phyloP scores from a whole-genome alignment of 139 green algal species.

The Chlamydomonas incerta region DNA sequence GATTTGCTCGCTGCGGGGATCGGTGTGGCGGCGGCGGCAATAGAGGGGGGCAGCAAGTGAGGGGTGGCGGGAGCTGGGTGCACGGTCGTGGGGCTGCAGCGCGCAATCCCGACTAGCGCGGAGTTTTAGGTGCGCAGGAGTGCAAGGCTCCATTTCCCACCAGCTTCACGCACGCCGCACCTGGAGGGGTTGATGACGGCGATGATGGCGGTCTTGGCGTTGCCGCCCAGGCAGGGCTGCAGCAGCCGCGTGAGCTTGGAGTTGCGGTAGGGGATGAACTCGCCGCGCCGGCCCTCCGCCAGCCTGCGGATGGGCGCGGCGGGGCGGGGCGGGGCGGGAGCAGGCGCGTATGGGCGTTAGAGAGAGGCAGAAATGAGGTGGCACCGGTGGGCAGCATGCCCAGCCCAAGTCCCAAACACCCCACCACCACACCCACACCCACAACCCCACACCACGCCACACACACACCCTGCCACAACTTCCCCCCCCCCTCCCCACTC shows the following conservation, averaged over 20 bases:
- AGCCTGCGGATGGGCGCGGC: constrained; percentile 5
- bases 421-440: no score
- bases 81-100: neutral
- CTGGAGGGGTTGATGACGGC: constrained; percentile 55
- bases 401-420: no score
- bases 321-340: neutral
- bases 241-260: constrained; percentile 79
- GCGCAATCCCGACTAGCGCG: no score
- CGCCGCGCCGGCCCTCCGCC: constrained; percentile 38
- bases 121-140: no score
- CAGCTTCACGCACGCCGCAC: neutral
- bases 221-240: constrained; percentile 62
- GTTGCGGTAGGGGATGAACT: constrained; percentile 78
- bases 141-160: no score
- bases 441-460: no score
- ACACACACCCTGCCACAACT: no score
- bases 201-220: constrained; percentile 58
- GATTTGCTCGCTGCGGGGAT: constrained; percentile 18
- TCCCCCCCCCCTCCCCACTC: no score
- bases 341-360: no score
- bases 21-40: neutral
- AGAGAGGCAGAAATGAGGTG: no score
- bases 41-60: neutral
- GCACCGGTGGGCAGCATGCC: no score
- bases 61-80: neutral